Conservation (phyloP, 78 protist species). For the Monosiga brevicollis region DNA sequence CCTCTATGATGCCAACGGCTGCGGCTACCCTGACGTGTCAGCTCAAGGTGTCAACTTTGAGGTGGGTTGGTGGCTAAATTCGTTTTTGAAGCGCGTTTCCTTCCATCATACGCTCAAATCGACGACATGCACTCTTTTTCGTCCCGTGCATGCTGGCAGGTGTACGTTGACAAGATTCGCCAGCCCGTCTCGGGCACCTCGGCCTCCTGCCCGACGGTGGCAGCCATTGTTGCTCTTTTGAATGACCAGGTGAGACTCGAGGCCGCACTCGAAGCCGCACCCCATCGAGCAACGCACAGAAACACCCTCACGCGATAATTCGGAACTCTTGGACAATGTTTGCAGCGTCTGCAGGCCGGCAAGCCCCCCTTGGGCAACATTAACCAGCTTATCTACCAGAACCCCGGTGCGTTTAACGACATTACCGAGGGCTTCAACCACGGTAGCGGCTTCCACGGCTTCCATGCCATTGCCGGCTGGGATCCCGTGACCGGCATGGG, state of each 20-base stretch:
- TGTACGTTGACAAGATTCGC: background rate
- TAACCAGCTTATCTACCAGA: slow-evolving; percentile 20
- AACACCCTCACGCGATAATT: background rate
- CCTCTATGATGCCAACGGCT: slow-evolving; percentile 19
- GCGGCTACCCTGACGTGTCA: slow-evolving; percentile 39
- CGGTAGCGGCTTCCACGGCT: slow-evolving; percentile 13
- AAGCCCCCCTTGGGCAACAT: slow-evolving; percentile 29
- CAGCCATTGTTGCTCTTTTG: slow-evolving; percentile 5
- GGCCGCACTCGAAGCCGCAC: too few species aligned
- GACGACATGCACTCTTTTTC: too few species aligned
- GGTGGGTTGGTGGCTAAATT: too few species aligned
- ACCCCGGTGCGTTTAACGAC: slow-evolving; percentile 25
- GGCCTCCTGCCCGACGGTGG: slow-evolving; percentile 2
- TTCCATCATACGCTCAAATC: too few species aligned
- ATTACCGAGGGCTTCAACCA: slow-evolving; percentile 26
- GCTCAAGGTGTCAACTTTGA: slow-evolving; percentile 24
- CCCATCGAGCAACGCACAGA: too few species aligned
- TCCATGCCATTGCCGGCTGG: slow-evolving; percentile 17
- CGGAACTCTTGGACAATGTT: background rate
- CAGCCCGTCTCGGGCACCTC: background rate
- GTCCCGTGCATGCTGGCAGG: too few species aligned
- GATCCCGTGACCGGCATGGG: slow-evolving; percentile 43
- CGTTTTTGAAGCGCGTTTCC: too few species aligned
- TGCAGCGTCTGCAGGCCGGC: background rate
- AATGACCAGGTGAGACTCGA: slow-evolving; percentile 1